Evolutionary conservation across 768 basidiomycete genomes (phyloP), one percentile per base, ranked within the genome.

Genomic region (Grammothele lineata): DNA sequence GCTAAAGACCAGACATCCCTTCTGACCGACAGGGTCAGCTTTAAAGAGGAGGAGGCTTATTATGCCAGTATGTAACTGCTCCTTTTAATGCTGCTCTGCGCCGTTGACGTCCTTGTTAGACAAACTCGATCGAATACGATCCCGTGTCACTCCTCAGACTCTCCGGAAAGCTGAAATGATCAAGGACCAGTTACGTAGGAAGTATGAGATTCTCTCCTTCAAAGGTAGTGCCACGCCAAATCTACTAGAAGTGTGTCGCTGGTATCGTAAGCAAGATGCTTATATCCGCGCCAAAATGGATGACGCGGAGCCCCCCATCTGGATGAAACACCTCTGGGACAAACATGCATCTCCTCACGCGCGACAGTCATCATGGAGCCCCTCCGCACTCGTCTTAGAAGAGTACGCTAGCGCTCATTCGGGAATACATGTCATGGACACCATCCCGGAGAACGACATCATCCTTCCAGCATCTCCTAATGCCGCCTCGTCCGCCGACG

Each of bases 371-470:
- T 3, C 35, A 0, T 82, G 84, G 81, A 70, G 81, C 59, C 58
- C 88, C 39, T 80, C 86, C 8, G 86, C 87, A 3, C 66, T 84
- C 42, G 75, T 85, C 11, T 70, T 83, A 51, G 83, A 88, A 61
- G 80, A 87, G 60, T 87, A 79, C 56, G 47, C 74, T 18, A 75
- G 72, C 52, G 67, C 71, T 4, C 73, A 70, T 44, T 45, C 55
- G 7, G 60, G 56, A 8, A 61, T 59, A 2, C 70, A 66, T 33
- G 51, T 55, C 6, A 73, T 74, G 68, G 62, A 67, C 35, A 69
- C 75, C 12, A 75, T 77, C 43, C 71, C 74, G 4, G 76, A 79
- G 54, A 66, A 73, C 52, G 51, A 48, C 5, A 48, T 58, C 2
- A 37, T 53, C 17, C 25, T 46, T 38, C 51, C 51, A 5, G 27